phyloP scores from a whole-genome alignment of 2,329 filamentous ascomycete genomes.

The Penicillium sp. region DNA sequence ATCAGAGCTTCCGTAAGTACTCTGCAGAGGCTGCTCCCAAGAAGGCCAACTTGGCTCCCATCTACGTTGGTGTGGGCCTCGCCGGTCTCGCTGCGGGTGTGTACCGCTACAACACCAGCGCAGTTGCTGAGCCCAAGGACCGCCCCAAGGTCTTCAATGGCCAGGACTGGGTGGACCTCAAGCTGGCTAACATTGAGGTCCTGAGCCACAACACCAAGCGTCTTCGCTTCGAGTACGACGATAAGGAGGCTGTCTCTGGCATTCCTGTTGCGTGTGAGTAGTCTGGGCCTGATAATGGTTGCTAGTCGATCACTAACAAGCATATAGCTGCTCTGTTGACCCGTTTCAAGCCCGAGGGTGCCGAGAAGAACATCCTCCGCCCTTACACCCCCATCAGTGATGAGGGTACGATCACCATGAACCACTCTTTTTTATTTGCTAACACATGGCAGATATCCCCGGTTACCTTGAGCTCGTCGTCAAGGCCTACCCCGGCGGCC shows the following conservation, averaged over 20 bases:
- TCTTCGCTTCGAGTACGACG: slow-evolving; percentile 81
- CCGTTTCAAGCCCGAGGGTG: slow-evolving; percentile 81
- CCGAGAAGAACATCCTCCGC: slow-evolving; percentile 80
- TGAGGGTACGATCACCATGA: slow-evolving; percentile 57
- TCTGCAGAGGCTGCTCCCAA: slow-evolving; percentile 56
- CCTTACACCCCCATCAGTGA: slow-evolving; percentile 93
- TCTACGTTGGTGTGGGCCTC: slow-evolving; percentile 51
- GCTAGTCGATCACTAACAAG: slow-evolving; percentile 8
- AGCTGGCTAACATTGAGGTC: slow-evolving; percentile 72
- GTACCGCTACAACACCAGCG: slow-evolving; percentile 48
- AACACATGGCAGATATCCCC: slow-evolving; percentile 55
- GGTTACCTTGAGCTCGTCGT: slow-evolving; percentile 86
- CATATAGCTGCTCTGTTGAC: slow-evolving; percentile 71
- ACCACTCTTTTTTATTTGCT: background rate
- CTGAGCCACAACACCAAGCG: slow-evolving; percentile 96
- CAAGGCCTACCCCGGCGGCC: slow-evolving; percentile 85
- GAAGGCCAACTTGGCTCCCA: slow-evolving; percentile 58
- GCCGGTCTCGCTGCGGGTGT: slow-evolving; percentile 54
- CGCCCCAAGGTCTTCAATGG: slow-evolving; percentile 65
- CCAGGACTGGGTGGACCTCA: slow-evolving; percentile 81
- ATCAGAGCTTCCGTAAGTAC: slow-evolving; percentile 67
- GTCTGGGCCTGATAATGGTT: background rate
- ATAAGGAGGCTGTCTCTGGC: slow-evolving; percentile 79
- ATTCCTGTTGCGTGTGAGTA: slow-evolving; percentile 69
- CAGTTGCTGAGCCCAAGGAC: slow-evolving; percentile 36